These are phyloP conservation scores for Striga hermonthica DNA, from an alignment of 305 asterid species.

Conservation along the genomic window DNA sequence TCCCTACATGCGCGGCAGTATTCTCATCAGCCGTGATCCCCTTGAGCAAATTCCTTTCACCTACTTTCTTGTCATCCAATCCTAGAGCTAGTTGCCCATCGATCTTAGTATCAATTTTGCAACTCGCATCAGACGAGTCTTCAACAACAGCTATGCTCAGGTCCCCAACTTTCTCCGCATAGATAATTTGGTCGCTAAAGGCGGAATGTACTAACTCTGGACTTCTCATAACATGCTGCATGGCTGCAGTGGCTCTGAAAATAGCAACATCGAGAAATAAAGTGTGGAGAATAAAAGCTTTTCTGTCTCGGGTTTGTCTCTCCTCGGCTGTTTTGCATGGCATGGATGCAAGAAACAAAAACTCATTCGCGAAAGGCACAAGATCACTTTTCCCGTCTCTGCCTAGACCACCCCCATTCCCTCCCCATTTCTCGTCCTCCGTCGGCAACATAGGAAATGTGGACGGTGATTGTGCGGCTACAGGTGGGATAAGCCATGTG, in stretches of 20 bases:
- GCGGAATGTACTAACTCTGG: conserved; percentile 50
- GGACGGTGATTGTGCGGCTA: conserved; percentile 70
- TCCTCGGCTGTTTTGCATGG: conserved; percentile 96
- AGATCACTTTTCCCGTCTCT: conserved; percentile 79
- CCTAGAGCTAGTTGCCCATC: conserved; percentile 88
- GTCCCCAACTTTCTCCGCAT: conserved; percentile 81
- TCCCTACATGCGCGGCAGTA: conserved; percentile 92
- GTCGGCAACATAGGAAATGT: conserved; percentile 74
- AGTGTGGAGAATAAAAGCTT: conserved; percentile 94
- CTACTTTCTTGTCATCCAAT: conserved; percentile 53
- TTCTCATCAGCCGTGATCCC: conserved; percentile 97
- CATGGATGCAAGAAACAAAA: conserved; percentile 80
- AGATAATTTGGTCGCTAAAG: conserved; percentile 36
- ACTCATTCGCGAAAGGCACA: conserved; percentile 79
- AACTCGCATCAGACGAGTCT: conserved; percentile 83
- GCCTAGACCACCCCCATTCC: conserved; percentile 98
- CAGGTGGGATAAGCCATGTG: conserved; percentile 97
- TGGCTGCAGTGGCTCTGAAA: conserved; percentile 76
- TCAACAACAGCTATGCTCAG: conserved; percentile 66
- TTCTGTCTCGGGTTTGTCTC: conserved; percentile 90
- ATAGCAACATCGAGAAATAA: conserved; percentile 92
- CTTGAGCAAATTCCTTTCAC: conserved; percentile 90
- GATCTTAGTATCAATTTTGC: conserved; percentile 88
- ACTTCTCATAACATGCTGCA: conserved; percentile 59
- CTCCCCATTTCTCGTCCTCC: conserved; percentile 97